Evolutionary conservation across 2,329 filamentous ascomycete genomes (phyloP), one percentile per base, ranked within the genome.

Genomic region (Akanthomyces muscarius): DNA sequence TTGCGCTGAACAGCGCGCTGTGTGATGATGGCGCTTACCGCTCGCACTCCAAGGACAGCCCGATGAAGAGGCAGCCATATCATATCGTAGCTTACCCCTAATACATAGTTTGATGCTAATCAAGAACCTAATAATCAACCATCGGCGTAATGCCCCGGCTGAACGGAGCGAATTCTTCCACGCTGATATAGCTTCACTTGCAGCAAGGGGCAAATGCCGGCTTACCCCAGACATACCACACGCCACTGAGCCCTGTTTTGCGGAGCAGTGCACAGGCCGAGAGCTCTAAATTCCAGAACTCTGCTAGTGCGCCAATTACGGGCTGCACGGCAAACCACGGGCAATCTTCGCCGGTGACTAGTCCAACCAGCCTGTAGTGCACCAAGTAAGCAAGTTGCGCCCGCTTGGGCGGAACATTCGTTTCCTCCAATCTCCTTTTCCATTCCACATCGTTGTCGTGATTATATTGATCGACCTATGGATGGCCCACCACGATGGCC

Each of bases 401-500:
- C 25, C 47, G 21, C 23, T 28, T 30, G 23, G 25, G 8, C 53
- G 57, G 57, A 52, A 23, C 3, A 60, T 52, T 33, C 4, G 36
- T 30, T 60, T 60, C 57, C 57, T 51, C 57, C 57, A 60, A 60
- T 60, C 57, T 52, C 3, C 3, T 60, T 38, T 30, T 21, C 11
- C 25, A 47, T 33, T 47, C 41, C 21, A 3, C 38, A 13, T 21
- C 1, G 38, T 28, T 21, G 28, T 25, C 53, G 11, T 36, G 28
- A 56, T 21, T 56, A 56, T 25, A 56, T 45, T 56, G 41, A 56
- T 56, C 25, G 41, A 23, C 38, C 2, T 2, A 28, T 4, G 28
- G 8, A n/a, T 23, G 23, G 10, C 18, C 56, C 47, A 23, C 45
- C 10, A 16, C 11, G 21, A 33, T 5, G 4, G 25, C 16, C 8